These are phyloP conservation scores for Trichoderma afroharzianum DNA, from an alignment of 2,329 filamentous ascomycete species.

Conservation along the genomic window DNA sequence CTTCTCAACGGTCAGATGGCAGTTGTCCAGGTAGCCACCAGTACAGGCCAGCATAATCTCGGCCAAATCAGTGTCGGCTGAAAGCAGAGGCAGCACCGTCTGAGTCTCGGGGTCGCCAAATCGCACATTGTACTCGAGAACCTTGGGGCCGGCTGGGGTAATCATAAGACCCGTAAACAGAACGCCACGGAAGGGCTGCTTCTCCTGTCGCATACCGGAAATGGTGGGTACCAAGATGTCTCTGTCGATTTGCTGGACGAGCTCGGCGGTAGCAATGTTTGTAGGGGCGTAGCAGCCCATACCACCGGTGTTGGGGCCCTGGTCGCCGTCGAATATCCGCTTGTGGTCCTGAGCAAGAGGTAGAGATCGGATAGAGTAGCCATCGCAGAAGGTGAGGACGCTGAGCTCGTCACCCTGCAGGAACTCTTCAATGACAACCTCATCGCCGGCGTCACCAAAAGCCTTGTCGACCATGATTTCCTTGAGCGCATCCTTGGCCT, in stretches of 20 bases:
- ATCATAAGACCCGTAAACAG: conserved; percentile 94
- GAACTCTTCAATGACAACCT: conserved; percentile 95
- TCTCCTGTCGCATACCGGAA: conserved; percentile 79
- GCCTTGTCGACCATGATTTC: conserved; percentile 87
- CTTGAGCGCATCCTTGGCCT: conserved; percentile 76
- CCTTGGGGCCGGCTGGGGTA: conserved; percentile 73
- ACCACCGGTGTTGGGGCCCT: conserved; percentile 89
- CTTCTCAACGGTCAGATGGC: conserved; percentile 63
- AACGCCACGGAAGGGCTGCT: conserved; percentile 68
- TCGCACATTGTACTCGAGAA: conserved; percentile 89
- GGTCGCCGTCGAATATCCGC: conserved; percentile 84
- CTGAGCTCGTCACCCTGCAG: conserved; percentile 88
- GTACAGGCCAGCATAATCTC: conserved; percentile 85
- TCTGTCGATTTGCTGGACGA: conserved; percentile 74
- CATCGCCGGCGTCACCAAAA: conserved; percentile 81
- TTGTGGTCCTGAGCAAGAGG: conserved; percentile 97
- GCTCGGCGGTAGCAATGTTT: conserved; percentile 67
- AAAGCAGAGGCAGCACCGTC: conserved; percentile 76
- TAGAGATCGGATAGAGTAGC: conserved; percentile 75
- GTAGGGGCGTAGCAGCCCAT: conserved; percentile 99
- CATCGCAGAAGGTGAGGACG: conserved; percentile 88
- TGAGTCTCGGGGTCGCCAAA: conserved; percentile 93
- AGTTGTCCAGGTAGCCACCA: conserved; percentile 66
- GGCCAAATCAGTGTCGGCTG: conserved; percentile 75
- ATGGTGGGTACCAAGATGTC: conserved; percentile 88